Evolutionary conservation across 768 basidiomycete genomes (phyloP).

Genomic region (Sarcodon aspratus): DNA sequence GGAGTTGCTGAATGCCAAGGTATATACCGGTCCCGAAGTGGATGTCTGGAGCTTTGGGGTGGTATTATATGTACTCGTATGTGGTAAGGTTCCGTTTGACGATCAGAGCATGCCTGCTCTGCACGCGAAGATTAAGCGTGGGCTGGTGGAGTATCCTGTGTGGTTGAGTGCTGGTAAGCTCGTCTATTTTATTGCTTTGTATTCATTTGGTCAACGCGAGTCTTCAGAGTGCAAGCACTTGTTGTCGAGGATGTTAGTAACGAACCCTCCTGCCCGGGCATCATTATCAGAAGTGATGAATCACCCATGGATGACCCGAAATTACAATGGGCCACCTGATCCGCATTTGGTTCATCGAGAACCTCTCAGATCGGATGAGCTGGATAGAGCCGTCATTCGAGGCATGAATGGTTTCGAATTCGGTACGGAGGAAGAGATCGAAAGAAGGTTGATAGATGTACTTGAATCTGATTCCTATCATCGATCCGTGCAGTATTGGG

Average conservation of each 20-base stretch:
- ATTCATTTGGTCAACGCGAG: constrained; percentile 7
- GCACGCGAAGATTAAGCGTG: constrained; percentile 98
- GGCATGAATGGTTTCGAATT: constrained; percentile 98
- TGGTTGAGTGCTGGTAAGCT: constrained; percentile 85
- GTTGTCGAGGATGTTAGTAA: constrained; percentile 92
- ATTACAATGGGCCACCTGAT: constrained; percentile 70
- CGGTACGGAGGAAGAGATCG: constrained; percentile 80
- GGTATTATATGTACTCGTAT: constrained; percentile 94
- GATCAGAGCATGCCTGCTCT: constrained; percentile 99
- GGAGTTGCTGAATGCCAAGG: constrained; percentile 91
- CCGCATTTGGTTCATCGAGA: constrained; percentile 82
- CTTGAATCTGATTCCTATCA: constrained; percentile 72
- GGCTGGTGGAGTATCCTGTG: constrained; percentile 91
- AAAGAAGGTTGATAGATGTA: constrained; percentile 56
- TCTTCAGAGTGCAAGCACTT: constrained; percentile 84
- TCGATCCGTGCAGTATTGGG: constrained; percentile 68
- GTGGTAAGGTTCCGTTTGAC: constrained; percentile 98
- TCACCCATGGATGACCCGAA: constrained; percentile 91
- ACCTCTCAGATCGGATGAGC: constrained; percentile 79
- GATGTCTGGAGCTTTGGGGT: constrained; percentile 99
- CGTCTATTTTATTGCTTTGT: not conserved
- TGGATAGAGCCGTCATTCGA: constrained; percentile 77
- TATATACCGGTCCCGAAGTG: constrained; percentile 96
- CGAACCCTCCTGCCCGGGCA: constrained; percentile 78
- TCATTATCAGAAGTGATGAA: constrained; percentile 72